These are phyloP conservation scores for Umbellularia californica DNA, from an alignment of 164 flowering plant genomes.

Conservation along the genomic window DNA sequence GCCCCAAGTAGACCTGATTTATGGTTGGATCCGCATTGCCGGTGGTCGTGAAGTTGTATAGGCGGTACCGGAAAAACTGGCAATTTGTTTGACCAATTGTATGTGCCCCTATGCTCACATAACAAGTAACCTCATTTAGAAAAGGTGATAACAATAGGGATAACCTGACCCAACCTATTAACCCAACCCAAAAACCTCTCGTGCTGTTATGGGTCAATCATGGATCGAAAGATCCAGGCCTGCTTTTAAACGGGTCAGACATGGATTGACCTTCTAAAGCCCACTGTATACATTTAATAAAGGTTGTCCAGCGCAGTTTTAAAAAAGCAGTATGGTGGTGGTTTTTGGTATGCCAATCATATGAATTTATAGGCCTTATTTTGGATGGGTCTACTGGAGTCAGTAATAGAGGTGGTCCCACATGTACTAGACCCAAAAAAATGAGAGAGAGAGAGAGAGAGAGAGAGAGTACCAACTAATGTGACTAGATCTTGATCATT, in stretches of 20 bases:
- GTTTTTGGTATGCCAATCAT: no score
- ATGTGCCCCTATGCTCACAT: constrained; percentile 51
- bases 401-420: not conserved
- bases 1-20: constrained; percentile 31
- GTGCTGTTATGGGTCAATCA: no score
- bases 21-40: constrained; percentile 69
- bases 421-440: not conserved
- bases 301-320: no score
- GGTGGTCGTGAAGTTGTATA: constrained; percentile 64
- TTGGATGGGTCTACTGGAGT: not conserved
- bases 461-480: constrained; percentile 50
- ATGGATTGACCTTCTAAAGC: no score
- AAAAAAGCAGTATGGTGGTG: no score
- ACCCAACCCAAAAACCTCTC: not conserved
- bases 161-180: not conserved
- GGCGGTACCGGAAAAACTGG: constrained; percentile 50
- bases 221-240: no score
- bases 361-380: no score
- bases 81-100: constrained; percentile 75
- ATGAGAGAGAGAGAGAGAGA: not conserved
- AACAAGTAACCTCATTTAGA: not conserved
- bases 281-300: no score
- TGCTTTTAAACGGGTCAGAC: no score
- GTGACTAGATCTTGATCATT: constrained; percentile 69
- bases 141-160: not conserved